These are phyloP conservation scores for Claviceps citrina DNA, from an alignment of 2,329 filamentous ascomycete species.

Conservation along the genomic window DNA sequence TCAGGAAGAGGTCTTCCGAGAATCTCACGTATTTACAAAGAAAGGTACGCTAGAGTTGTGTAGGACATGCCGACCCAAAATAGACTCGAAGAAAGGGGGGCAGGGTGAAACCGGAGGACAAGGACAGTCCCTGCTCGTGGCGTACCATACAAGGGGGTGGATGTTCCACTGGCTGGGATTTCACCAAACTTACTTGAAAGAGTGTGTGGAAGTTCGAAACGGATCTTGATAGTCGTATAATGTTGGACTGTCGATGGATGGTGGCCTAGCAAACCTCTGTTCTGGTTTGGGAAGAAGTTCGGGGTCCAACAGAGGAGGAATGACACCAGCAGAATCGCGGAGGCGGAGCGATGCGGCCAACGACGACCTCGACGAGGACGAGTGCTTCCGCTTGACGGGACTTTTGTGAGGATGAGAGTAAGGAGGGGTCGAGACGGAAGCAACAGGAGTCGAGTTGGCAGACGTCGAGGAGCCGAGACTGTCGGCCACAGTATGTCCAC, in stretches of 20 bases:
- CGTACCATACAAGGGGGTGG: neutral
- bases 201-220: conserved; percentile 9
- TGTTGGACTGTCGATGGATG: conserved; percentile 44
- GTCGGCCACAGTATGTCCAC: conserved; percentile 1
- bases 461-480: conserved; percentile 5
- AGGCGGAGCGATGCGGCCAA: conserved; percentile 24
- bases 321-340: conserved; percentile 4
- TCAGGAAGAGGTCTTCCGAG: neutral
- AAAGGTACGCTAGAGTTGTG: neutral
- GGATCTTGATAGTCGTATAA: conserved; percentile 40
- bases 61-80: neutral
- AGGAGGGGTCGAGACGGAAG: conserved; percentile 5
- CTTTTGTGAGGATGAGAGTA: conserved; percentile 9
- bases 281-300: conserved; percentile 31
- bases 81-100: neutral
- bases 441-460: conserved; percentile 1
- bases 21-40: no score
- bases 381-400: conserved; percentile 43
- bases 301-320: conserved; percentile 16
- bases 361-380: conserved; percentile 39
- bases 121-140: neutral
- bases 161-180: neutral
- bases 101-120: neutral
- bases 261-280: conserved; percentile 37
- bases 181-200: conserved; percentile 14